A percentile compares a stretch with the other conserved stretches of the same genome.
Evolutionary conservation across 2,329 filamentous ascomycete genomes (phyloP).

Genomic region (Nemania sp.): DNA sequence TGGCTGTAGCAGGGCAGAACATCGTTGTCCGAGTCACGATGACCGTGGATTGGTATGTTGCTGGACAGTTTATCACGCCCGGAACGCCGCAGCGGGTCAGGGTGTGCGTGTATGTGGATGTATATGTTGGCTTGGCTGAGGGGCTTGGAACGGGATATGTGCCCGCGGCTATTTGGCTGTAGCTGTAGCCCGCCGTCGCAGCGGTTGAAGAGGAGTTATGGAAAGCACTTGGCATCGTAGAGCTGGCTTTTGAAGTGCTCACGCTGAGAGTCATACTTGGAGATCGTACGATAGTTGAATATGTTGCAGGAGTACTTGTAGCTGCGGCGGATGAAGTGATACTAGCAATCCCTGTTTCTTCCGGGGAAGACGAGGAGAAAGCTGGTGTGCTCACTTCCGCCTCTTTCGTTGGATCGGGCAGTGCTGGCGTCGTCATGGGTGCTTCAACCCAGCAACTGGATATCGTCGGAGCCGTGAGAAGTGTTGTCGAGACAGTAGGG

Average conservation of each 20-base stretch:
- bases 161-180: too few relatives aligned
- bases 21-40: slow-evolving; percentile 19
- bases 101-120: slow-evolving; percentile 16
- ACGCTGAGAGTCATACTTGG: slow-evolving; percentile 7
- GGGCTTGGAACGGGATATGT: slow-evolving; percentile 3
- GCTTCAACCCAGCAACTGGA: slow-evolving; percentile 12
- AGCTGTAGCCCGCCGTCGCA: too few relatives aligned
- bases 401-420: slow-evolving; percentile 3
- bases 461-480: slow-evolving; percentile 10
- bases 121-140: slow-evolving; percentile 9
- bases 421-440: background rate
- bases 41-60: slow-evolving; percentile 16
- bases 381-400: background rate
- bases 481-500: slow-evolving; percentile 23
- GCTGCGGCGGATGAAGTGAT: background rate
- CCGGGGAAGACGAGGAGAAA: background rate
- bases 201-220: background rate
- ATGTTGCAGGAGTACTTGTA: background rate
- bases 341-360: background rate
- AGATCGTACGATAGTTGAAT: slow-evolving; percentile 1
- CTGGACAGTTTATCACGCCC: slow-evolving; percentile 20
- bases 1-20: slow-evolving; percentile 4
- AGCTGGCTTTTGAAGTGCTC: slow-evolving; percentile 2
- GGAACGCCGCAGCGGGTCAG: slow-evolving; percentile 17
- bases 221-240: slow-evolving; percentile 2